Conservation (phyloP, 1,284 basidiomycete species). For the Tranzscheliella williamsii region DNA sequence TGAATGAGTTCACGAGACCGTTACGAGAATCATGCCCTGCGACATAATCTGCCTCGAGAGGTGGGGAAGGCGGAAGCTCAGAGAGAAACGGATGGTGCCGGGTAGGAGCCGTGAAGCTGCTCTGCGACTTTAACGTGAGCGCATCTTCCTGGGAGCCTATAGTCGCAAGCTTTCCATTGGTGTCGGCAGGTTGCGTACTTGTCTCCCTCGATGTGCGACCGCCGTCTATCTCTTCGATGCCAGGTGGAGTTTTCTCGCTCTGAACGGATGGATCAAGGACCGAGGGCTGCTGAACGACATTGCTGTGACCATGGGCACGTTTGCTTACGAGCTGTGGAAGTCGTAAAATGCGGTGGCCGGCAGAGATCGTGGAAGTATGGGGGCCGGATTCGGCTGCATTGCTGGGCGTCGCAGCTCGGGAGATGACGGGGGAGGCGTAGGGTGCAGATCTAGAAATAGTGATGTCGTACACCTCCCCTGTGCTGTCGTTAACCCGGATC, state of each 20-base stretch:
- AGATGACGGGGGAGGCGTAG: constrained; percentile 51
- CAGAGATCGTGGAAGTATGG: constrained; percentile 9
- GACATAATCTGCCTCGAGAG: constrained; percentile 44
- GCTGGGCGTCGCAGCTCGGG: constrained; percentile 34
- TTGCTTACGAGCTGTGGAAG: constrained; percentile 51
- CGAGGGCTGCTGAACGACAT: neutral
- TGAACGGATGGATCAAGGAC: constrained; percentile 5
- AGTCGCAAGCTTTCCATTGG: neutral
- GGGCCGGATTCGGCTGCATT: constrained; percentile 21
- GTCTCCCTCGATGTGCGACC: too few relatives aligned
- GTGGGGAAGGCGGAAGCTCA: constrained; percentile 52
- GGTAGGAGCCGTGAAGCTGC: constrained; percentile 37
- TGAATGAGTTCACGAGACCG: constrained; percentile 24
- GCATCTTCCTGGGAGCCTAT: constrained; percentile 19
- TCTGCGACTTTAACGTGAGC: constrained; percentile 30
- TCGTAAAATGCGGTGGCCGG: constrained; percentile 39
- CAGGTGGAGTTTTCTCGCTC: too few relatives aligned
- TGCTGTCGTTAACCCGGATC: constrained; percentile 51
- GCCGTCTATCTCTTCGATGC: too few relatives aligned
- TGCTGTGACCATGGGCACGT: constrained; percentile 19
- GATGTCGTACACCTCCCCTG: constrained; percentile 53
- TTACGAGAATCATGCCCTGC: constrained; percentile 27
- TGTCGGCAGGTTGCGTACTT: too few relatives aligned
- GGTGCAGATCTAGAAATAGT: constrained; percentile 52
- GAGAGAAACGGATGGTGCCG: constrained; percentile 44